Percentiles rank a stretch among this genome's conserved stretches.
Conservation (phyloP, 1,139 yeast species). For the Candida neerlandica region DNA sequence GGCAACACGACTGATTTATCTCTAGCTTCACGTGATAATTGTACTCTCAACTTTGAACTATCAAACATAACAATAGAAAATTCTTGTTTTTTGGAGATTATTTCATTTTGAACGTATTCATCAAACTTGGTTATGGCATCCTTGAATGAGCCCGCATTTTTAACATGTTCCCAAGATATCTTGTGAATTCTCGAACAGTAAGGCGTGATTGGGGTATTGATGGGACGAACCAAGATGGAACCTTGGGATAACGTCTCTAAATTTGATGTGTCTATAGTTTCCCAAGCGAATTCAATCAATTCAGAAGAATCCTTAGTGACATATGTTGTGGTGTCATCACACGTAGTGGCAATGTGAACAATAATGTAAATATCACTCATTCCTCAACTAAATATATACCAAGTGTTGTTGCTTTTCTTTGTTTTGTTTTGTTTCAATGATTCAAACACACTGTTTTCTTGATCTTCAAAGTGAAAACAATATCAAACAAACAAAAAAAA, state of each 20-base stretch:
- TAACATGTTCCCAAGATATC: constrained; percentile 66
- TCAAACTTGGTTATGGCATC: constrained; percentile 64
- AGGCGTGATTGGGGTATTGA: constrained; percentile 68
- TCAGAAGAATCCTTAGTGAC: constrained; percentile 68
- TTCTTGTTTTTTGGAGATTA: constrained; percentile 47
- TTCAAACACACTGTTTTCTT: not conserved
- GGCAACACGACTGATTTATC: constrained; percentile 77
- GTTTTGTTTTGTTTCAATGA: not conserved
- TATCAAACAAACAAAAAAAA: too few species aligned
- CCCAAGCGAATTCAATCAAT: constrained; percentile 69
- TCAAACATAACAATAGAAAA: constrained; percentile 71
- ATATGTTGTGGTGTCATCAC: constrained; percentile 64
- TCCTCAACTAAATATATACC: not conserved
- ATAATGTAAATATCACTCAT: constrained; percentile 68
- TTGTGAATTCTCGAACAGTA: constrained; percentile 55
- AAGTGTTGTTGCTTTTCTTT: not conserved
- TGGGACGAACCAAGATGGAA: constrained; percentile 59
- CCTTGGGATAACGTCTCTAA: constrained; percentile 40
- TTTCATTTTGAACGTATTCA: constrained; percentile 44
- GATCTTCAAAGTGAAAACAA: too few species aligned
- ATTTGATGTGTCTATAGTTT: constrained; percentile 42
- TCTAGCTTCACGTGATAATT: constrained; percentile 77
- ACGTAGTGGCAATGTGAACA: constrained; percentile 64
- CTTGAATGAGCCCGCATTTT: constrained; percentile 54
- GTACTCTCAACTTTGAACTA: constrained; percentile 72